Evolutionary conservation across 2,329 filamentous ascomycete genomes (phyloP), one percentile per base, ranked within the genome.

Genomic region (Sporothrix phasma): DNA sequence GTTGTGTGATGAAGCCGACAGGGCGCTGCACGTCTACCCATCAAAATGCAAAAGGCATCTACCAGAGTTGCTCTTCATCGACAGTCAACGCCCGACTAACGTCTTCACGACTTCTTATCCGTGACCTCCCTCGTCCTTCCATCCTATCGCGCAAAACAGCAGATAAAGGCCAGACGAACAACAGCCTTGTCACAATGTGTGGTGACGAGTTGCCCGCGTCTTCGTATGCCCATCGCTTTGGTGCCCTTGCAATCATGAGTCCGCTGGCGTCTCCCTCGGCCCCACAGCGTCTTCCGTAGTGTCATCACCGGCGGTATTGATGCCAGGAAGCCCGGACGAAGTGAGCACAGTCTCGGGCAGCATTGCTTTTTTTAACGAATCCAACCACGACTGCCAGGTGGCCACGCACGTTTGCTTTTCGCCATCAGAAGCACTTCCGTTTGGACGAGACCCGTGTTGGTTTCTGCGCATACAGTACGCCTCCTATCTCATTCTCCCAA

Each of bases 371-470:
- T 69, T 66, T 64, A 69, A 68, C 53, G 56, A 65, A 3, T n/a
- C 19, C 39, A 45, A 68, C 51, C 65, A 64, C 45, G 29, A 41
- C 62, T 66, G 67, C 43, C 62, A 46, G n/a, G 31, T 69, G 5
- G 68, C 68, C 22, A 69, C 68, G 2, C 67, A 68, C 62, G 22
- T 69, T 10, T 45, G 51, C 13, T 69, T 68, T 34, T 64, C 61
- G 2, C 65, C 64, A 3, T 53, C 65, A 3, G 56, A 22, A 5
- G 1, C 29, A 2, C 34, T 65, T 11, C 43, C 63, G 11, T 3
- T 26, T 5, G 10, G 15, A 6, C 53, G 41, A 19, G n/a, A 19
- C 5, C 39, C n/a, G 3, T 17, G 7, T 22, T 37, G 68, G 3
- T 62, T 62, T 19, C 39, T 68, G 5, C 46, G 47, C 31, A 68